Percentiles rank a stretch among this genome's conserved stretches.
phyloP scores from a whole-genome alignment of 2,329 filamentous ascomycete genomes.

The Exophiala dermatitidis region DNA sequence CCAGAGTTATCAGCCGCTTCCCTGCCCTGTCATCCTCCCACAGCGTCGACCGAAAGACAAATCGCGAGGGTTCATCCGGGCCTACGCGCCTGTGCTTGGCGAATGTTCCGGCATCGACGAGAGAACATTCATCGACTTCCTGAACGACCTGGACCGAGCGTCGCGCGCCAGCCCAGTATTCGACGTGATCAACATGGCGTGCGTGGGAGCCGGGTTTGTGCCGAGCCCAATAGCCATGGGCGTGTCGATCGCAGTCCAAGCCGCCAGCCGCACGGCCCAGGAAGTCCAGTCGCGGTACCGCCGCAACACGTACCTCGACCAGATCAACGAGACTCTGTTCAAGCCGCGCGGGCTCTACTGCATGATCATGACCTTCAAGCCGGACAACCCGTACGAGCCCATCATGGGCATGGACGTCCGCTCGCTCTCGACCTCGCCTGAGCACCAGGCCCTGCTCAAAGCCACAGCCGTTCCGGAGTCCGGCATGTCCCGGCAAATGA shows the following conservation, averaged over 20 bases:
- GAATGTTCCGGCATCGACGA: conserved; percentile 42
- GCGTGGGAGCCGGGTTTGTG: conserved; percentile 18
- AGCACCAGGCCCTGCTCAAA: conserved; percentile 29
- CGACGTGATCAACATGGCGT: conserved; percentile 25
- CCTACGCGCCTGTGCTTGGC: conserved; percentile 46
- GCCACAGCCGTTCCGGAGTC: conserved; percentile 24
- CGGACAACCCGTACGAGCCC: conserved; percentile 30
- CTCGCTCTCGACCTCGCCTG: background rate
- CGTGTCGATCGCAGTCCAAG: conserved; percentile 19
- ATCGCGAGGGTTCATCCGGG: conserved; percentile 47
- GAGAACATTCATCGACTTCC: conserved; percentile 43
- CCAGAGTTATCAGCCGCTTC: conserved; percentile 11
- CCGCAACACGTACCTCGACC: conserved; percentile 50
- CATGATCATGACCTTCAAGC: conserved; percentile 50
- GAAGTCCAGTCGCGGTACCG: conserved; percentile 28
- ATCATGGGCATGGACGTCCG: conserved; percentile 30
- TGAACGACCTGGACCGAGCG: conserved; percentile 40
- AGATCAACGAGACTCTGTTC: conserved; percentile 52
- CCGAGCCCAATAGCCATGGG: conserved; percentile 23
- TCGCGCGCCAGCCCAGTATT: conserved; percentile 20
- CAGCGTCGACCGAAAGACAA: conserved; percentile 47
- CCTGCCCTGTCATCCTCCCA: conserved; percentile 46
- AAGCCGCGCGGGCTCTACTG: conserved; percentile 50
- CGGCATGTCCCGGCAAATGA: conserved; percentile 11
- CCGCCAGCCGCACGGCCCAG: conserved; percentile 11